Base-by-base conservation (phyloP, 2,329 filamentous ascomycete genomes). In the Colletotrichum sp. region DNA sequence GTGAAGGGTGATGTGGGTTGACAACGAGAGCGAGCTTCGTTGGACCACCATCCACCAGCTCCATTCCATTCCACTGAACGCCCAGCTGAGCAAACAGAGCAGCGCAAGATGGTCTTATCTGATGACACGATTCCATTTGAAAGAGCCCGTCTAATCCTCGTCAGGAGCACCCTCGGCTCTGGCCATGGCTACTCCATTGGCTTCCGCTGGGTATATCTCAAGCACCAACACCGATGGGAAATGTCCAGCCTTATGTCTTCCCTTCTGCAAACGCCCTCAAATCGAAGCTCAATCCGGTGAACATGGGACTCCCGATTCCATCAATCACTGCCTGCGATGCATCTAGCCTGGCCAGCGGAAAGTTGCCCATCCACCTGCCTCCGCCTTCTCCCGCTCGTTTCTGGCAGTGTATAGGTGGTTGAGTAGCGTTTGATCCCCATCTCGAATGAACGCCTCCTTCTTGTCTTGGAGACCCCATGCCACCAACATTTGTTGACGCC, bases 401-500 rank as follows among this genome's bases (percentile, higher is more conserved):
- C 80, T 81, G 10, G 60, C 72, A 28, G 79, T 78, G 57, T 80
- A 84, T 7, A 86, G 69, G 30, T 81, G 79, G 15, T 80, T 79
- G 36, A 84, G 59, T 28, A 86, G 76, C 1, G 84, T 82, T 68
- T 79, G 79, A 24, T 84, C 81, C 3, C 81, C 81, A 5, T 78
- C 76, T 3, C 80, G 78, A 12, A 76, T 57, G 66, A 83, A 85
- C 55, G 72, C 74, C 3, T 79, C 78, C 18, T 80, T 79, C 79
- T 82, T 82, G 70, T 85, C 84, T 26, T 81, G 79, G 4, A 79
- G n/a, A 1, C 84, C 83, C 84, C 84, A 87, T 6, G 84, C 85
- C 16, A 87, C 84, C 18, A 87, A 77, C 75, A 86, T 80, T 71
- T 83, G 82, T 77, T 87, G 86, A 76, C 82, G 84, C 30, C 82